Evolutionary conservation across 495 filamentous ascomycete species (phyloP).

Genomic region (Podospora appendiculata): DNA sequence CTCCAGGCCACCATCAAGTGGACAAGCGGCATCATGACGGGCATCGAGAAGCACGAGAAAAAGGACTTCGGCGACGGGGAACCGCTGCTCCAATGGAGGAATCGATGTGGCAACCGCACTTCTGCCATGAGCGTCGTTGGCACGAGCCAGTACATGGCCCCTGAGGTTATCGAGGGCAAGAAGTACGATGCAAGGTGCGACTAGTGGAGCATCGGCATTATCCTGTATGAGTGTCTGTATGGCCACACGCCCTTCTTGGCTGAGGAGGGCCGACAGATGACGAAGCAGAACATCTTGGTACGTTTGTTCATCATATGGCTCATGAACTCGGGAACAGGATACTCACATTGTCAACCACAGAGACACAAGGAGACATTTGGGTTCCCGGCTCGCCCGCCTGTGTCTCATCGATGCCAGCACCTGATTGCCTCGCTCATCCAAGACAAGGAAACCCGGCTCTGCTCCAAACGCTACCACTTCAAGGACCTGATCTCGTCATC

Average conservation of each 20-base stretch:
- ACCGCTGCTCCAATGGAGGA: conserved; percentile 66
- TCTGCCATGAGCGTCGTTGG: conserved; percentile 84
- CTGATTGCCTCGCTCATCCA: conserved; percentile 70
- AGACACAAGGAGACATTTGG: conserved; percentile 40
- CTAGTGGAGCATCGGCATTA: conserved; percentile 94
- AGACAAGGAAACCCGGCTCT: conserved; percentile 68
- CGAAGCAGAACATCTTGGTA: conserved; percentile 74
- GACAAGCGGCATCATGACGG: conserved; percentile 37
- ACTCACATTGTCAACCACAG: conserved; percentile 2
- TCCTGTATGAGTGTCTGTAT: conserved; percentile 89
- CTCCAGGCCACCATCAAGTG: conserved; percentile 40
- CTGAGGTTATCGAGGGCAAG: conserved; percentile 78
- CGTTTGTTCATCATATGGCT: conserved; percentile 20
- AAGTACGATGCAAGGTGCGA: conserved; percentile 88
- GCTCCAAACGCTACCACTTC: conserved; percentile 57
- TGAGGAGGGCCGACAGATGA: conserved; percentile 64
- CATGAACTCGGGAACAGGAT: background rate
- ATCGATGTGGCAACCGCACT: conserved; percentile 63
- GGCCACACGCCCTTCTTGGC: conserved; percentile 84
- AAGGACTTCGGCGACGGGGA: conserved; percentile 31
- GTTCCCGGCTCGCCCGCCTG: conserved; percentile 56
- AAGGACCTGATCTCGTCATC: conserved; percentile 45
- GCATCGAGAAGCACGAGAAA: conserved; percentile 43
- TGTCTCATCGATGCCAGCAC: conserved; percentile 59
- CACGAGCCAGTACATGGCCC: conserved; percentile 96